Percentiles rank a stretch among this genome's conserved stretches.
Conservation (phyloP, 2,329 filamentous ascomycete genomes). For the Monilinia fructigena region DNA sequence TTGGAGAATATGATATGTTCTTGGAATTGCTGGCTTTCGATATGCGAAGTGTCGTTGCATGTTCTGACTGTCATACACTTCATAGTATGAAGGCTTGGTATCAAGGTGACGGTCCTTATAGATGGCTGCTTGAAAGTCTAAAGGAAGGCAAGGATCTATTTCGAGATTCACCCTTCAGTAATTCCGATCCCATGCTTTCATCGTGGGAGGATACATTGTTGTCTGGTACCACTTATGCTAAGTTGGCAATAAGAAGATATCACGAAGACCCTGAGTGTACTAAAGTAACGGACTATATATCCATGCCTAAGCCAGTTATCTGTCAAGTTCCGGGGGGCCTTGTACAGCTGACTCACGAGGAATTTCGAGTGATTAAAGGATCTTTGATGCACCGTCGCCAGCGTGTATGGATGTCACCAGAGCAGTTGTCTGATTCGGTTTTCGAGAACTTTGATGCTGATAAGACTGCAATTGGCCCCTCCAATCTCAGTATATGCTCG, state of each 20-base stretch:
- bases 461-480: background rate
- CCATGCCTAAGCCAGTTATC: background rate
- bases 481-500: background rate
- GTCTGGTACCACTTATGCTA: background rate
- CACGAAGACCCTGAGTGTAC: background rate
- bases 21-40: background rate
- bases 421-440: background rate
- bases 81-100: background rate
- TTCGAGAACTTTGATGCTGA: background rate
- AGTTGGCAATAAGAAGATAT: background rate
- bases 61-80: background rate
- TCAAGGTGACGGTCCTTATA: too few species aligned
- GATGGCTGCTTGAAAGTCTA: too few species aligned
- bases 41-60: background rate
- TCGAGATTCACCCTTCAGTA: too few species aligned
- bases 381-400: constrained; percentile 1
- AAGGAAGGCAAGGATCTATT: too few species aligned
- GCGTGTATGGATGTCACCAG: background rate
- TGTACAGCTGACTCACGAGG: background rate
- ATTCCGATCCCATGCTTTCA: too few species aligned
- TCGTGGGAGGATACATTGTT: too few species aligned
- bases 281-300: background rate
- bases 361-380: background rate
- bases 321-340: background rate
- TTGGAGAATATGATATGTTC: background rate